Conservation (phyloP, 2,329 filamentous ascomycete species). For the Simplicillium sp. region DNA sequence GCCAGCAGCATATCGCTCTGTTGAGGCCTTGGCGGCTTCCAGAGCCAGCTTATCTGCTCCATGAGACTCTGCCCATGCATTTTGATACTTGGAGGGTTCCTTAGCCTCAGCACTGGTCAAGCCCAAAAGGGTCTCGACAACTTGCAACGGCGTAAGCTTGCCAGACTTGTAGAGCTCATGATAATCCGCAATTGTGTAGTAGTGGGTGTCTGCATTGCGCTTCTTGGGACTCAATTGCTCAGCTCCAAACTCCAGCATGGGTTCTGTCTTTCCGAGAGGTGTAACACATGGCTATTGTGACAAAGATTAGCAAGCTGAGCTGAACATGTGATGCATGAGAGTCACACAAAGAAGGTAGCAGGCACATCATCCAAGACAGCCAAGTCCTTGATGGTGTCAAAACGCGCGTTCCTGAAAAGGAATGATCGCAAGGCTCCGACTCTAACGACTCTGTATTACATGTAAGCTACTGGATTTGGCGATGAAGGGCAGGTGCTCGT, state of each 20-base stretch:
- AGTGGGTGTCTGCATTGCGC: conserved; percentile 35
- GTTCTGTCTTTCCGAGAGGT: conserved; percentile 30
- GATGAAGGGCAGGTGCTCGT: background rate
- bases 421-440: too few relatives aligned
- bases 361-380: conserved; percentile 33
- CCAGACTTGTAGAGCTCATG: conserved; percentile 65
- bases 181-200: conserved; percentile 68
- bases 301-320: too few relatives aligned
- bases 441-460: too few relatives aligned
- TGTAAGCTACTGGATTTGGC: background rate
- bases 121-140: conserved; percentile 61
- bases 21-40: conserved; percentile 62
- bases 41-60: conserved; percentile 47
- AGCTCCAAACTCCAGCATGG: conserved; percentile 29
- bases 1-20: conserved; percentile 60
- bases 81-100: conserved; percentile 51
- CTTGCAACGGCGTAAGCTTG: conserved; percentile 59
- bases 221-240: conserved; percentile 31
- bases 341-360: conserved; percentile 23
- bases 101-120: conserved; percentile 53
- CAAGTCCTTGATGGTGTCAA: conserved; percentile 36
- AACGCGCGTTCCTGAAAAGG: conserved; percentile 61
- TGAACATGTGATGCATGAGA: too few relatives aligned
- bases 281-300: conserved; percentile 43
- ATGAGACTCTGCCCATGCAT: conserved; percentile 63